Percentiles rank a stretch among this genome's conserved stretches.
Evolutionary conservation across 768 basidiomycete genomes (phyloP).

Genomic region (Boletus sensibilis): DNA sequence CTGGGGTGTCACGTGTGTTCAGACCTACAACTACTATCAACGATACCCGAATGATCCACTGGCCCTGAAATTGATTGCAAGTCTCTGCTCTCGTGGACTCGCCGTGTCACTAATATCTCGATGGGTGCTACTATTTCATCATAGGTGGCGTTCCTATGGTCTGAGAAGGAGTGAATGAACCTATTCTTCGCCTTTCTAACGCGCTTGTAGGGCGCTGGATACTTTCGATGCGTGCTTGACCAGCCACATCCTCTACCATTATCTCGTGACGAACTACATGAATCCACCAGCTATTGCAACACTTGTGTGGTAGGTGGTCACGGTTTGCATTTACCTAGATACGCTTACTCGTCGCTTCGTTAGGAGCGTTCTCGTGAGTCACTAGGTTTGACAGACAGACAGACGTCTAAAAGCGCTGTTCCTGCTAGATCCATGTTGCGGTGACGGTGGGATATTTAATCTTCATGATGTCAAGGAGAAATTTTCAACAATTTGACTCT

Average conservation of each 20-base stretch:
- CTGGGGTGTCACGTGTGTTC: constrained; percentile 55
- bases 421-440: constrained; percentile 48
- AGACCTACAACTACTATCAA: constrained; percentile 51
- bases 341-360: background rate
- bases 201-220: constrained; percentile 38
- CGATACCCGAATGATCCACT: constrained; percentile 34
- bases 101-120: constrained; percentile 35
- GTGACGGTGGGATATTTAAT: constrained; percentile 44
- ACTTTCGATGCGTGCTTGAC: constrained; percentile 54
- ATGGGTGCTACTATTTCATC: constrained; percentile 24
- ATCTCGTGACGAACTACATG: constrained; percentile 53
- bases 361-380: constrained; percentile 56
- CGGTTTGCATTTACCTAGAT: no score
- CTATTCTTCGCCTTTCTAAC: background rate
- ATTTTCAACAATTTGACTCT: background rate
- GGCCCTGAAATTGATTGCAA: constrained; percentile 38
- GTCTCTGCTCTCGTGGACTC: constrained; percentile 7
- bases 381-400: background rate
- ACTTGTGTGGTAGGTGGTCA: constrained; percentile 43
- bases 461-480: background rate
- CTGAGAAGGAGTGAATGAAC: background rate
- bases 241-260: constrained; percentile 55
- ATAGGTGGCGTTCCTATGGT: constrained; percentile 25
- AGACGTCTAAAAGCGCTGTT: background rate
- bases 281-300: constrained; percentile 41